Evolutionary conservation across 2,329 filamentous ascomycete species (phyloP).

Genomic region (Cercospora janseana): DNA sequence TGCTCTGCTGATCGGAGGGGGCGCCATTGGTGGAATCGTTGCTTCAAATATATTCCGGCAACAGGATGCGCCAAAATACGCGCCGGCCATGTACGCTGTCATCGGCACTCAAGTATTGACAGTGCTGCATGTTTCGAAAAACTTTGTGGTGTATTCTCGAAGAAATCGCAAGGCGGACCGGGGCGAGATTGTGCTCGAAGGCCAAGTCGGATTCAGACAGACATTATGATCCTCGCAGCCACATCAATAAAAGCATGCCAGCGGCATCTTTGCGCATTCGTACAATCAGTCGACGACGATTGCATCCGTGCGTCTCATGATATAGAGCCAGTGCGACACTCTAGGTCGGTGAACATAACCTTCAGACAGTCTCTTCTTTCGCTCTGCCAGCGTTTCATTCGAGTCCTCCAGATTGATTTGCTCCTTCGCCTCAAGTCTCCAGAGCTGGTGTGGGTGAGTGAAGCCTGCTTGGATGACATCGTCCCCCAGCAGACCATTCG

Average conservation of each 20-base stretch:
- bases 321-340: slow-evolving; percentile 42
- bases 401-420: slow-evolving; percentile 26
- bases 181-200: slow-evolving; percentile 43
- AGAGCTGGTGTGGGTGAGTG: slow-evolving; percentile 40
- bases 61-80: slow-evolving; percentile 37
- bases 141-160: slow-evolving; percentile 24
- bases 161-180: slow-evolving; percentile 42
- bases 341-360: slow-evolving; percentile 38
- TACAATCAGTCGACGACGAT: slow-evolving; percentile 23
- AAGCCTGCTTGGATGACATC: slow-evolving; percentile 36
- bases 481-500: slow-evolving; percentile 30
- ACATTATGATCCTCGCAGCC: slow-evolving; percentile 16
- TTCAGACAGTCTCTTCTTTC: slow-evolving; percentile 19
- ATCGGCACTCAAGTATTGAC: slow-evolving; percentile 27
- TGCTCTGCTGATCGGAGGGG: slow-evolving; percentile 70
- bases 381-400: slow-evolving; percentile 32
- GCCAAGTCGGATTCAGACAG: slow-evolving; percentile 32
- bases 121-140: slow-evolving; percentile 25
- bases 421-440: slow-evolving; percentile 39
- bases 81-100: slow-evolving; percentile 24
- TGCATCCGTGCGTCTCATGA: slow-evolving; percentile 39
- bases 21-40: slow-evolving; percentile 73
- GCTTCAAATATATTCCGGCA: slow-evolving; percentile 69
- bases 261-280: background rate
- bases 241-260: background rate